Evolutionary conservation across 2,329 filamentous ascomycete genomes (phyloP).

Genomic region (Aspergillus viridinutans): DNA sequence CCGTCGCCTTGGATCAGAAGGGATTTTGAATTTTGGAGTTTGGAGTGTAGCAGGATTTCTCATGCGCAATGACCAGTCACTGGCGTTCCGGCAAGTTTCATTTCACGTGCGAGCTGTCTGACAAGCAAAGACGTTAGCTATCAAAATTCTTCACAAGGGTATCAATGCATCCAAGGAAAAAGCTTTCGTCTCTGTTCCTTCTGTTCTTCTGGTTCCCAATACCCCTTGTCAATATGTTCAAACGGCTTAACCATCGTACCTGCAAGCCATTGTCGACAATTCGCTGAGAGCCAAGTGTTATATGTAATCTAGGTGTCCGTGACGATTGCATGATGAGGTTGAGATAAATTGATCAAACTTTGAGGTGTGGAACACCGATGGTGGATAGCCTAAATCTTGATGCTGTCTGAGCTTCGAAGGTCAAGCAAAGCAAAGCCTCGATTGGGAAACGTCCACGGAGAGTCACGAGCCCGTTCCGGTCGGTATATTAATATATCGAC

Average conservation of each 20-base stretch:
- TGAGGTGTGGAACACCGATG: constrained; percentile 10
- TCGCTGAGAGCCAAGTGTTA: too few relatives aligned
- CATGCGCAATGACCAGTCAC: background rate
- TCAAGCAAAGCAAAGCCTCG: background rate
- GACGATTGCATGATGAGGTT: background rate
- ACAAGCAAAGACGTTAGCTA: background rate
- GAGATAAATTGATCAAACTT: constrained; percentile 3
- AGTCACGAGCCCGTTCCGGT: background rate
- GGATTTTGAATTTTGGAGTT: background rate
- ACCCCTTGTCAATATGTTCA: too few relatives aligned
- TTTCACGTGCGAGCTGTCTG: background rate
- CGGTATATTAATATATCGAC: too few relatives aligned
- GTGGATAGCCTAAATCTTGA: constrained; percentile 4
- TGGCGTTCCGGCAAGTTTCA: background rate
- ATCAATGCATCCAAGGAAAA: background rate
- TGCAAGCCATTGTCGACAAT: too few relatives aligned
- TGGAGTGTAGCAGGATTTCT: background rate
- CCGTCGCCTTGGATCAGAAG: background rate
- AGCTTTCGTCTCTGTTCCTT: background rate
- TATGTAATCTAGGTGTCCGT: background rate
- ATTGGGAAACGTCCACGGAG: background rate
- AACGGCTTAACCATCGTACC: too few relatives aligned
- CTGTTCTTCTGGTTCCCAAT: background rate
- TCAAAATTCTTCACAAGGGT: background rate
- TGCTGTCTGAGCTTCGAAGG: background rate